Evolutionary conservation across 306 rosid species (phyloP).

Genomic region (Betula pendula): DNA sequence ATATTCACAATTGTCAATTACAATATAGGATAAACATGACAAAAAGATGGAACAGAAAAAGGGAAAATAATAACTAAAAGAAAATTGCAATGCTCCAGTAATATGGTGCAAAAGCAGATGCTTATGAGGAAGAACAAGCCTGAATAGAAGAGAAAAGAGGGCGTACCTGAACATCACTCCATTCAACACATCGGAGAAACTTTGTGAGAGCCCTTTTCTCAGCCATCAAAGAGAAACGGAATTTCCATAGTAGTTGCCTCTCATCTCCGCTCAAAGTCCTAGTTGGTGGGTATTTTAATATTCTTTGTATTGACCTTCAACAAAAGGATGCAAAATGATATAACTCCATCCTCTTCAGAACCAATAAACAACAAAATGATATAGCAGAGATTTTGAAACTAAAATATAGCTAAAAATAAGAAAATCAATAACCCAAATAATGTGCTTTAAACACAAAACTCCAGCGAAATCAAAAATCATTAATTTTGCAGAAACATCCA

Average conservation of each 20-base stretch:
- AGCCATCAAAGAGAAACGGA: constrained; percentile 96
- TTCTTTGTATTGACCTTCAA: constrained; percentile 80
- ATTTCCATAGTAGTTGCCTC: constrained; percentile 97
- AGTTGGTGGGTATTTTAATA: constrained; percentile 93
- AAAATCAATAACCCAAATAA: constrained; percentile 10
- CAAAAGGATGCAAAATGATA: constrained; percentile 29
- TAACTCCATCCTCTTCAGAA: constrained; percentile 8
- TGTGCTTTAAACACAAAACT: background rate
- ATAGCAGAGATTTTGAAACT: constrained; percentile 3
- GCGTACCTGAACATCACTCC: constrained; percentile 97
- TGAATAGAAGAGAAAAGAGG: background rate
- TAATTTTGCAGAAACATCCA: background rate
- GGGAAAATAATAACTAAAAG: background rate
- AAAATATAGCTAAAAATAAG: constrained; percentile 1
- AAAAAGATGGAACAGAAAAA: background rate
- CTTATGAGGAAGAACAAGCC: background rate
- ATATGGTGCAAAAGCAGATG: background rate
- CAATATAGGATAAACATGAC: background rate
- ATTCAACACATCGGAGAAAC: constrained; percentile 95
- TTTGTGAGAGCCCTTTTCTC: constrained; percentile 99
- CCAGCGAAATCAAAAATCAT: background rate
- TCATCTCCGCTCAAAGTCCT: constrained; percentile 97
- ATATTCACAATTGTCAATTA: background rate
- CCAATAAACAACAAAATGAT: background rate
- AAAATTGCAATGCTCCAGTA: background rate